Base-by-base conservation (phyloP, 768 basidiomycete genomes). In the Kwoniella sp. region DNA sequence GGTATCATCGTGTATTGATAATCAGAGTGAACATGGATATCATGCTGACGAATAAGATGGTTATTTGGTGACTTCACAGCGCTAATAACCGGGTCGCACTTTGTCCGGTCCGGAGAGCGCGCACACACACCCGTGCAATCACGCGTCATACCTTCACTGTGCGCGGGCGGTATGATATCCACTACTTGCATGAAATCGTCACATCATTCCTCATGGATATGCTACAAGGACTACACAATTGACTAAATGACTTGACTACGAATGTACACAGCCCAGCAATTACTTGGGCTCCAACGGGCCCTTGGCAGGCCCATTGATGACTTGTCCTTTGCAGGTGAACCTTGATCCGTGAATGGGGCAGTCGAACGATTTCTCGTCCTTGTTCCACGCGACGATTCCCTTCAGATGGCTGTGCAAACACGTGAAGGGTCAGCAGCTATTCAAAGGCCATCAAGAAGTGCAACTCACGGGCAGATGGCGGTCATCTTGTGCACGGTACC, bases 261-360 rank as follows among this genome's bases (percentile, higher is more conserved):
- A 17, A 3, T 45, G 41, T 45, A 45, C 41, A 45, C 3, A 4
- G 9, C 3, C 20, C 41, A 17, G 17, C n/a, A 7, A 11, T 55
- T 55, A 60, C 41, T 66, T 59, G 20, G 55, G 17, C 28, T 59
- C 29, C 48, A 66, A 45, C 12, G 48, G 48, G 11, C 29, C 65
- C 52, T 70, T 70, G 23, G 69, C 69, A 17, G 69, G 69, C 26
- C 69, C 69, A 51, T 67, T 70, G 47, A 70, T 47, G 2, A 70
- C 61, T 31, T 70, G 60, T 52, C 69, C 69, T 51, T 67, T 70
- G 37, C 66, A 70, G 31, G 69, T 64, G 55, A 70, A 70, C 47
- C 69, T 48, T 2, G 69, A 70, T 52, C 65, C 69, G 48, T 70
- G 69, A 25, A 70, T 66, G n/a, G 69, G 69, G 31, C 69, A 70